These are phyloP conservation scores for Hypoxylon sp. DNA, from an alignment of 2,329 filamentous ascomycete species.

Conservation along the genomic window DNA sequence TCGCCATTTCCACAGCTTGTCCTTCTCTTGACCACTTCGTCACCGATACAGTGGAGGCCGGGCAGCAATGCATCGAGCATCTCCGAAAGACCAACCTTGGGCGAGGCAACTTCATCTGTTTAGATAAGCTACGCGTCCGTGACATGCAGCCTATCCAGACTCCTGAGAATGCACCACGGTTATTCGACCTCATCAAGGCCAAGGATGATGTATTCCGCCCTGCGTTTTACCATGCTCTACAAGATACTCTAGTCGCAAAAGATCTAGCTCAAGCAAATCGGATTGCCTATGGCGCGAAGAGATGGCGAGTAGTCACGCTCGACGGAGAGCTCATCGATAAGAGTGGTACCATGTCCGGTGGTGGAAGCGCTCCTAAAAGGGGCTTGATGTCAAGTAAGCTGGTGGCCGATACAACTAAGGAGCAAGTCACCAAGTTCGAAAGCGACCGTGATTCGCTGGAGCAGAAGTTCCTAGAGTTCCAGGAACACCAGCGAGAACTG, in stretches of 20 bases:
- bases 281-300: conserved; percentile 91
- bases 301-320: conserved; percentile 96
- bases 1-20: conserved; percentile 98
- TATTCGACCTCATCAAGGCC: conserved; percentile 92
- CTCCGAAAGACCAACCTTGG: conserved; percentile 97
- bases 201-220: conserved; percentile 89
- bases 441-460: conserved; percentile 87
- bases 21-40: conserved; percentile 94
- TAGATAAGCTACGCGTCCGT: conserved; percentile 84
- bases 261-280: conserved; percentile 96
- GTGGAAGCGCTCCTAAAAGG: conserved; percentile 88
- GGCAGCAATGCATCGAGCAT: conserved; percentile 98
- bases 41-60: conserved; percentile 93
- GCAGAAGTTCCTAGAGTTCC: conserved; percentile 83
- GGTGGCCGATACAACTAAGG: conserved; percentile 85
- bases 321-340: conserved; percentile 97
- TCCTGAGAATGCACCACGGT: conserved; percentile 88
- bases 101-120: conserved; percentile 94
- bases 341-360: conserved; percentile 98
- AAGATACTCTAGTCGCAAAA: conserved; percentile 92
- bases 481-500: conserved; percentile 83
- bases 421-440: conserved; percentile 90
- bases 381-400: conserved; percentile 98
- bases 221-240: conserved; percentile 94
- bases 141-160: conserved; percentile 86